phyloP scores from a whole-genome alignment of 1,139 yeast genomes.

The Casaregolazyma lundiana region DNA sequence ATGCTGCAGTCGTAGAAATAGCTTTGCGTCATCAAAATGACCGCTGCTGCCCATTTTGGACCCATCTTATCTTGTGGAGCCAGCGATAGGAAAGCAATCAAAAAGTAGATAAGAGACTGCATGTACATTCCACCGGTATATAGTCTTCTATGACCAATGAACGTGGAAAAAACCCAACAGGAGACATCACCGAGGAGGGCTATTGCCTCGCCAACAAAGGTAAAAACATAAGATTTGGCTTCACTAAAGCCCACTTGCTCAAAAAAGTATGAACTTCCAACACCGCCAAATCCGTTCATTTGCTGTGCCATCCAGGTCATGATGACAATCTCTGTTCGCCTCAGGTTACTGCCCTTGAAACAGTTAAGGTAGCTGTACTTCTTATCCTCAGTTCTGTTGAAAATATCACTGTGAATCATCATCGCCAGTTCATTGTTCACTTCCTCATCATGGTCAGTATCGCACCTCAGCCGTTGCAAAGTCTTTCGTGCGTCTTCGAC shows the following conservation, averaged over 20 bases:
- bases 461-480: conserved; percentile 18
- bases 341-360: conserved; percentile 44
- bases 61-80: neutral
- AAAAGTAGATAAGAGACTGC: conserved; percentile 35
- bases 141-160: neutral
- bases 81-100: conserved; percentile 17
- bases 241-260: conserved; percentile 19
- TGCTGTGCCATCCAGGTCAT: conserved; percentile 45
- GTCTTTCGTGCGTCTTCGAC: conserved; percentile 35
- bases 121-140: conserved; percentile 11
- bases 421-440: conserved; percentile 32
- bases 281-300: conserved; percentile 42
- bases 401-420: conserved; percentile 41
- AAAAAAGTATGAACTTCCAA: conserved; percentile 18
- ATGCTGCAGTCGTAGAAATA: conserved; percentile 45
- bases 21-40: conserved; percentile 22
- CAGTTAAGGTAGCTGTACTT: conserved; percentile 42
- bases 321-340: conserved; percentile 52
- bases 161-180: conserved; percentile 39
- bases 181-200: conserved; percentile 47
- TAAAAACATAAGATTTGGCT: conserved; percentile 15
- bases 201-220: conserved; percentile 29
- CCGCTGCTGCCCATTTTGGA: conserved; percentile 15
- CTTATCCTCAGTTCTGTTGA: conserved; percentile 37
- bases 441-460: conserved; percentile 15